These are phyloP conservation scores for Dianthus caryophyllus DNA, from an alignment of 148 eudicot species.

Conservation along the genomic window DNA sequence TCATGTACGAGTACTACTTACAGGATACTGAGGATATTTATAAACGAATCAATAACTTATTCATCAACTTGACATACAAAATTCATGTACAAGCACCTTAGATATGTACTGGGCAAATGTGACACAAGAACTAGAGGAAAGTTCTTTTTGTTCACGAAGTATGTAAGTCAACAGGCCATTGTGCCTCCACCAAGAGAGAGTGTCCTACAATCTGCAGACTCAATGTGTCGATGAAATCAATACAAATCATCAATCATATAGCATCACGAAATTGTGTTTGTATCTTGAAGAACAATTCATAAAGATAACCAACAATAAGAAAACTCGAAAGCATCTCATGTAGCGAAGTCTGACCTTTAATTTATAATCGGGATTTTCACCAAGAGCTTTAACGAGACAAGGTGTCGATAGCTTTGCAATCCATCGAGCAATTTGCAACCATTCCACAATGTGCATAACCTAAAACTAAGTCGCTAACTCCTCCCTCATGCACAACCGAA, in stretches of 20 bases:
- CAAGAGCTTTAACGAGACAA: slow-evolving; percentile 58
- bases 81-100: neutral
- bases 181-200: slow-evolving; percentile 84
- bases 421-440: slow-evolving; percentile 99
- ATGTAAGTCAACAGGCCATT: slow-evolving; percentile 70
- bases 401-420: slow-evolving; percentile 90
- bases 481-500: slow-evolving; percentile 90
- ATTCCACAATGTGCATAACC: slow-evolving; percentile 99
- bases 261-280: too few relatives aligned
- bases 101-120: slow-evolving; percentile 72
- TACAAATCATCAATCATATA: neutral
- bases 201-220: slow-evolving; percentile 68
- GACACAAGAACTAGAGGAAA: slow-evolving; percentile 59
- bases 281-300: too few relatives aligned
- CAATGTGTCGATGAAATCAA: neutral
- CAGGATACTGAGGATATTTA: neutral
- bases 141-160: slow-evolving; percentile 65
- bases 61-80: neutral
- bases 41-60: neutral
- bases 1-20: too few relatives aligned
- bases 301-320: too few relatives aligned
- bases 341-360: slow-evolving; percentile 52
- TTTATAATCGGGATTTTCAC: slow-evolving; percentile 65
- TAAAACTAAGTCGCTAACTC: slow-evolving; percentile 75
- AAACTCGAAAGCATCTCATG: too few relatives aligned